These are phyloP conservation scores for Crucibulum parvulum DNA, from an alignment of 1,284 basidiomycete species.

Conservation along the genomic window DNA sequence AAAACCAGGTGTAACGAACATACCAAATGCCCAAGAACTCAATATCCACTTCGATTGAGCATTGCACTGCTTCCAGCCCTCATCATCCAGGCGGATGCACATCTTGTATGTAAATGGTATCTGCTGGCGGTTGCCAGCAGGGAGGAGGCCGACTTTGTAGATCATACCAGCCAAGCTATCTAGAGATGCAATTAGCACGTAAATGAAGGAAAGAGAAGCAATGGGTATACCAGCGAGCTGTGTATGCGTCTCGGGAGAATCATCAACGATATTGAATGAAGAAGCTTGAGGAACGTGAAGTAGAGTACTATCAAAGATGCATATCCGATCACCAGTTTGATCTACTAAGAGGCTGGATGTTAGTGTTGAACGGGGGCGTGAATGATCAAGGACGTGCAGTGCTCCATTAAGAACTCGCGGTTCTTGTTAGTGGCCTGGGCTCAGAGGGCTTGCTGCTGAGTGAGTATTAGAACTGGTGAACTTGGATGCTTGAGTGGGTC, in stretches of 20 bases:
- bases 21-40: conserved; percentile 67
- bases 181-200: neutral
- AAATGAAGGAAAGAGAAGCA: neutral
- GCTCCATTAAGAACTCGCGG: too few species aligned
- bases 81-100: conserved; percentile 51
- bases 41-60: conserved; percentile 53
- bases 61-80: conserved; percentile 45
- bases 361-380: too few species aligned
- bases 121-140: conserved; percentile 57
- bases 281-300: neutral
- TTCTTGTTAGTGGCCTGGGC: too few species aligned
- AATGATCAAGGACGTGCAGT: too few species aligned
- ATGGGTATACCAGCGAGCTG: conserved; percentile 28
- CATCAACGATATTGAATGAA: conserved; percentile 23
- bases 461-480: too few species aligned
- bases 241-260: conserved; percentile 46
- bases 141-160: conserved; percentile 51
- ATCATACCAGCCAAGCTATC: conserved; percentile 35
- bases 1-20: conserved; percentile 5
- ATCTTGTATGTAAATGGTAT: conserved; percentile 65
- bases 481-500: too few species aligned
- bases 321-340: neutral
- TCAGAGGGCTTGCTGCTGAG: too few species aligned
- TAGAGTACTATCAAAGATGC: neutral
- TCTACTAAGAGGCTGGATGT: too few species aligned